Percentiles rank a stretch among this genome's conserved stretches.
phyloP scores from a whole-genome alignment of 768 basidiomycete genomes.

The Kwoniella sp. region DNA sequence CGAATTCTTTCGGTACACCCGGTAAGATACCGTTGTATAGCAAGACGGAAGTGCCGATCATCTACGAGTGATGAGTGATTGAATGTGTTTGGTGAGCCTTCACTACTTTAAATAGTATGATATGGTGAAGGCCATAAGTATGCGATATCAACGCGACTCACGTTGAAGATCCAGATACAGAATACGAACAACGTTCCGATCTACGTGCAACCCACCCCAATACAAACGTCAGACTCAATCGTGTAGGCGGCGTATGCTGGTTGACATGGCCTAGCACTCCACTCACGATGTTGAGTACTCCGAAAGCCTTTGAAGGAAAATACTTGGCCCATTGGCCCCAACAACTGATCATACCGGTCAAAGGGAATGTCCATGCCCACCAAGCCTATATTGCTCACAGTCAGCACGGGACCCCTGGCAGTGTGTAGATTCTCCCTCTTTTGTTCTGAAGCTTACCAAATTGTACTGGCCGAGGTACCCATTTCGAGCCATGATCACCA shows the following conservation, averaged over 20 bases:
- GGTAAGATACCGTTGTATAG: slow-evolving; percentile 6
- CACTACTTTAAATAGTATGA: no score
- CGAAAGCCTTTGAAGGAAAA: slow-evolving; percentile 13
- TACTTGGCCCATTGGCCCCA: slow-evolving; percentile 8
- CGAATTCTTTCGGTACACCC: slow-evolving; percentile 8
- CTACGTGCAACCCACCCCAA: no score
- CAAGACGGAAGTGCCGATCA: slow-evolving; percentile 1
- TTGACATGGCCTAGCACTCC: no score
- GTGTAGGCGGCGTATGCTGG: no score
- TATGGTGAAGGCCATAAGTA: no score
- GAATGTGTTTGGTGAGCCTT: background rate
- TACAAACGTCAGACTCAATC: no score
- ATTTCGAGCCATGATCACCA: slow-evolving; percentile 1
- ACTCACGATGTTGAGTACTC: slow-evolving; percentile 4
- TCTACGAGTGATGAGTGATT: slow-evolving; percentile 1
- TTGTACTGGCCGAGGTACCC: slow-evolving; percentile 9
- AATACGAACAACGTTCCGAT: slow-evolving; percentile 2
- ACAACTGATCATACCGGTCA: slow-evolving; percentile 3
- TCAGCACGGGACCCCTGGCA: background rate
- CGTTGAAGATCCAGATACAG: slow-evolving; percentile 9
- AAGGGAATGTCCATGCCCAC: slow-evolving; percentile 5
- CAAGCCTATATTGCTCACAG: background rate
- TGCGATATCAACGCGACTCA: background rate
- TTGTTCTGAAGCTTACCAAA: background rate
- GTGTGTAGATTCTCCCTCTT: no score